Base-by-base conservation (phyloP, 176 grass and related monocot species). In the Aegilops sharonensis region DNA sequence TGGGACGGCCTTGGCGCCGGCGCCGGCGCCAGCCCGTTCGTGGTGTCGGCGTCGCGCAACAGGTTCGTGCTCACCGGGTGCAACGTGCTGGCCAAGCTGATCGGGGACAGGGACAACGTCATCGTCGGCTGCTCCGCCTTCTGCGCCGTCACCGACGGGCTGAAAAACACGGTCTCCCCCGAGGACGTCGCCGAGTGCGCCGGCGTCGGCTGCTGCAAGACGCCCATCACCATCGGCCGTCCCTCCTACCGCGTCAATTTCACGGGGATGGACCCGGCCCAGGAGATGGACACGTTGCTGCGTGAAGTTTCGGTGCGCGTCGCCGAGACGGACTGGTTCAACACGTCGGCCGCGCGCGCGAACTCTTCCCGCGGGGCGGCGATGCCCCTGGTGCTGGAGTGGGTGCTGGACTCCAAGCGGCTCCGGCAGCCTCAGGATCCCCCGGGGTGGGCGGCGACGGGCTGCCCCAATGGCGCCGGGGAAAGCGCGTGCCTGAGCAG, bases 121-220 rank as follows among this genome's bases (percentile, higher is more conserved):
- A 68, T 88, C 86, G 39, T 29, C 62, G 79, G 72, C 71, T 83
- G 86, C 86, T 59, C 86, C 71, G 62, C 86, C 18, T 57, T 60
- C 70, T 82, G 85, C 79, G 29, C 79, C 18, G 30, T 68, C 64
- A 68, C 42, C 42, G 79, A 81, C 25, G 6, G 4, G 2, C 34
- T 6, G 5, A 0, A 4, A 2, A 32, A 1, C 7, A n/a, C 29
- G 1, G 3, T 27, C 39, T 20, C 36, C 17, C 9, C 39, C 9
- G 25, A 15, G 18, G 27, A 8, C 8, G 11, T 5, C 27, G 24
- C 9, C 5, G 30, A 1, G 20, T 83, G 81, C 81, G 57, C 34
- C 68, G 81, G 68, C 81, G 52, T 24, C 80, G 14, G 66, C 47
- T 71, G 80, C 80, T 82, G 80, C 66, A 8, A 82, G 80, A 57